Evolutionary conservation across 495 filamentous ascomycete species (phyloP).

Genomic region (Eremomyces bilateralis): DNA sequence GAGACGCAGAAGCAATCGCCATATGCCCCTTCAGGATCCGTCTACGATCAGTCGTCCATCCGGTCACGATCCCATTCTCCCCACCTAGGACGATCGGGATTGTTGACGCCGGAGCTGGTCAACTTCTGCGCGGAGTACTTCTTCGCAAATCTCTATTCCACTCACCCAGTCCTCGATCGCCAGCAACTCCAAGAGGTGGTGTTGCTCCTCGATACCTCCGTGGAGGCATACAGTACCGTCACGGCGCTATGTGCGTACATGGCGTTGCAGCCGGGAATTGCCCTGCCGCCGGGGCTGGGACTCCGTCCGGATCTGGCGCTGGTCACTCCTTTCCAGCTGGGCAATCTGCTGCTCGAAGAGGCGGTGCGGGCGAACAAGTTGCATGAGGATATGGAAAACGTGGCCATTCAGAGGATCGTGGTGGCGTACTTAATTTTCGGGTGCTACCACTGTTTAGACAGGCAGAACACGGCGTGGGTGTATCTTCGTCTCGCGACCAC

Average conservation of each 20-base stretch:
- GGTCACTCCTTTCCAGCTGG: slow-evolving; percentile 5
- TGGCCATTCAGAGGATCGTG: slow-evolving; percentile 43
- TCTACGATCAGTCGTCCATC: background rate
- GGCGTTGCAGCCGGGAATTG: slow-evolving; percentile 63
- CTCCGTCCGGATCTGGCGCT: background rate
- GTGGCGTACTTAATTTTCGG: slow-evolving; percentile 70
- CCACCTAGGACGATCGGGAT: slow-evolving; percentile 6
- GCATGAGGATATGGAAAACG: slow-evolving; percentile 48
- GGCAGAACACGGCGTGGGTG: slow-evolving; percentile 53
- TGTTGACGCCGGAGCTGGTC: slow-evolving; percentile 27
- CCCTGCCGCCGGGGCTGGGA: slow-evolving; percentile 18
- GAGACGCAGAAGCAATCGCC: slow-evolving; percentile 41
- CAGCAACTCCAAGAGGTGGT: slow-evolving; percentile 33
- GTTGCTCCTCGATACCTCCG: slow-evolving; percentile 34
- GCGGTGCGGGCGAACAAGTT: slow-evolving; percentile 50
- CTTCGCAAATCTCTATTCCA: slow-evolving; percentile 65
- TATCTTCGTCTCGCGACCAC: slow-evolving; percentile 52
- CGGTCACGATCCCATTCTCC: no score
- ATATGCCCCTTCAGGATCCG: slow-evolving; percentile 19
- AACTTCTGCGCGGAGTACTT: slow-evolving; percentile 59
- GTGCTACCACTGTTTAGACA: slow-evolving; percentile 48
- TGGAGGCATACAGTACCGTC: slow-evolving; percentile 59
- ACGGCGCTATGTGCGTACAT: slow-evolving; percentile 64
- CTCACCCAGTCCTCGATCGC: slow-evolving; percentile 59
- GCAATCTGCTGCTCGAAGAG: slow-evolving; percentile 51